A percentile compares a stretch with the other conserved stretches of the same genome.
Evolutionary conservation across 2,329 filamentous ascomycete genomes (phyloP).

Genomic region (Aspergillus jensenii): DNA sequence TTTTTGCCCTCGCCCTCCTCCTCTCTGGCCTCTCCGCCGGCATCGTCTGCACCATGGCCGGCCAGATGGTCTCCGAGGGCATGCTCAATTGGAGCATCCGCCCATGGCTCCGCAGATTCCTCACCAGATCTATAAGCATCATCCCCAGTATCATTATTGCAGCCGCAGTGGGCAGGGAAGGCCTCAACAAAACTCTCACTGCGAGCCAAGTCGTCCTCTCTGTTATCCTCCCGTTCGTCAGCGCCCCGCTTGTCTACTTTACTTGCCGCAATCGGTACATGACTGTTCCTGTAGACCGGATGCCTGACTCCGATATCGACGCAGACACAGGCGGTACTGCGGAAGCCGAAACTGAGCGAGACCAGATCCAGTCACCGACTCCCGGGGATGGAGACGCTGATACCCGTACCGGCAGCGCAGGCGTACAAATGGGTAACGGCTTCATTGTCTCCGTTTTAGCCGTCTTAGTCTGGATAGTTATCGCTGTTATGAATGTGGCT

Average conservation of each 20-base stretch:
- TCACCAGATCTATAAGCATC: conserved; percentile 79
- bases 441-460: conserved; percentile 63
- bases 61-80: conserved; percentile 85
- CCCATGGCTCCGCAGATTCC: conserved; percentile 75
- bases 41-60: conserved; percentile 84
- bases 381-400: background rate
- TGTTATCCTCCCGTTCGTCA: conserved; percentile 78
- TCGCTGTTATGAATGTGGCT: conserved; percentile 77
- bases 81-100: conserved; percentile 71
- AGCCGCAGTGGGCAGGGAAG: conserved; percentile 69
- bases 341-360: background rate
- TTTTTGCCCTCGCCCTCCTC: conserved; percentile 81
- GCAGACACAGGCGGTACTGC: background rate
- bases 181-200: conserved; percentile 70
- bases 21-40: conserved; percentile 79
- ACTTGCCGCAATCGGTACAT: conserved; percentile 78
- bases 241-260: conserved; percentile 80
- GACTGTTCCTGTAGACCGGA: conserved; percentile 60
- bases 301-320: conserved; percentile 23
- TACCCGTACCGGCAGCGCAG: conserved; percentile 28
- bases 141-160: conserved; percentile 81
- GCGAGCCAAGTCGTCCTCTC: conserved; percentile 76
- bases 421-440: conserved; percentile 68
- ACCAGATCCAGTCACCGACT: background rate
- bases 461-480: conserved; percentile 68